A percentile compares a stretch with the other conserved stretches of the same genome.
Conservation (phyloP, 495 filamentous ascomycete species). For the Cercophora sp. region DNA sequence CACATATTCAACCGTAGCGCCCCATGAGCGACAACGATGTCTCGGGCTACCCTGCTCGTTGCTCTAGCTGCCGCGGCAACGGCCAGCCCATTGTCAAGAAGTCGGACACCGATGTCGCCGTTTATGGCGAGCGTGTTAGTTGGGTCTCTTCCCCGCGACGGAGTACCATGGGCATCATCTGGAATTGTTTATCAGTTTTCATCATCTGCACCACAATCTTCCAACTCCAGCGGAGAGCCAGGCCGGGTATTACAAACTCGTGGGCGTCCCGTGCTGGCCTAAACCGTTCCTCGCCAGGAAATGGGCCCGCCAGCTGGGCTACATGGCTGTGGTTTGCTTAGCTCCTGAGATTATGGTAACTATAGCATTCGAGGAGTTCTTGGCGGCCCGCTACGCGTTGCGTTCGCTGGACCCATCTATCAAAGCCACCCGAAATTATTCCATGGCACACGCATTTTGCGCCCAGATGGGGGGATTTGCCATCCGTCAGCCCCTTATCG, state of each 20-base stretch:
- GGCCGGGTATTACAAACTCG: not conserved
- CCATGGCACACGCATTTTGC: not conserved
- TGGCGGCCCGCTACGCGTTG: not conserved
- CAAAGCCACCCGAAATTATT: not conserved
- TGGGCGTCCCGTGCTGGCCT: no score
- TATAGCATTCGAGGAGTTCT: not conserved
- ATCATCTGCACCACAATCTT: not conserved
- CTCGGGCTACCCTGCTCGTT: not conserved
- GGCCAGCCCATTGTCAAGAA: not conserved
- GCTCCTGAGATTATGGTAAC: not conserved
- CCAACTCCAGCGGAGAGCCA: not conserved
- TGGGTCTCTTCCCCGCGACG: not conserved
- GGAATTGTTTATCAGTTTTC: not conserved
- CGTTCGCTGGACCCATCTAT: not conserved
- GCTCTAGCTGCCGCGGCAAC: not conserved
- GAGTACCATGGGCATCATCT: not conserved
- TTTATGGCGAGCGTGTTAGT: not conserved
- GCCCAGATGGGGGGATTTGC: not conserved
- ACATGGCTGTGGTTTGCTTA: not conserved
- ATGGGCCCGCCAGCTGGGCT: not conserved
- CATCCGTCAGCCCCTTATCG: not conserved
- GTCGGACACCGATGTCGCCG: not conserved
- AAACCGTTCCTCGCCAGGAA: not conserved
- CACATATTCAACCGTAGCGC: no score
- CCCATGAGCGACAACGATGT: no score